These are phyloP conservation scores for Cladosporium sp. DNA, from an alignment of 2,329 filamentous ascomycete genomes.

Conservation along the genomic window DNA sequence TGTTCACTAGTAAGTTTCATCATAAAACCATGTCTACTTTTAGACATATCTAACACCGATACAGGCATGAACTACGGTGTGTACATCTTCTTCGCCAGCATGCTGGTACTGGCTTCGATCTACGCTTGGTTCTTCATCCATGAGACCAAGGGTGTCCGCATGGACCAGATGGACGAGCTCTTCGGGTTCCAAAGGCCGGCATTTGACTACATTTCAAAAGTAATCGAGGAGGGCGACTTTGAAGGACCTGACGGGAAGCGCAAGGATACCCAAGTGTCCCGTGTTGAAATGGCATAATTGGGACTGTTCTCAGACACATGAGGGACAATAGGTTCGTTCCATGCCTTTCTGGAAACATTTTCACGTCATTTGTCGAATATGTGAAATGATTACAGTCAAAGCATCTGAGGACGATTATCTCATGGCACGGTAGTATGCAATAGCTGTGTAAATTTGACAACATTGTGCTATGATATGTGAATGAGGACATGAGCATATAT, in stretches of 20 bases:
- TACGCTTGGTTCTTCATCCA: slow-evolving; percentile 40
- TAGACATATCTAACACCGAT: neutral
- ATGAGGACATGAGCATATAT: no score
- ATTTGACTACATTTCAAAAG: slow-evolving; percentile 10
- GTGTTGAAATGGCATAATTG: neutral
- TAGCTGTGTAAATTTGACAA: no score
- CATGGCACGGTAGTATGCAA: no score
- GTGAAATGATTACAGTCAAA: no score
- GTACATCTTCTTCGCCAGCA: slow-evolving; percentile 40
- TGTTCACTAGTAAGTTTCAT: slow-evolving; percentile 29
- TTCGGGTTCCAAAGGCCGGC: slow-evolving; percentile 30
- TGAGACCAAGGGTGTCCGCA: slow-evolving; percentile 36
- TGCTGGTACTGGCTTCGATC: slow-evolving; percentile 33
- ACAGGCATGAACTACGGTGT: slow-evolving; percentile 34
- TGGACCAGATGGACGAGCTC: slow-evolving; percentile 37
- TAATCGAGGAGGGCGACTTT: slow-evolving; percentile 5
- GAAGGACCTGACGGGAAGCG: neutral
- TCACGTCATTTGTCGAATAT: no score
- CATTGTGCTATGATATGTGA: no score
- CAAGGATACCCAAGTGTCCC: neutral
- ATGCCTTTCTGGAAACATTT: no score
- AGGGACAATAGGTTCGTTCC: no score
- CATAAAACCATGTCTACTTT: neutral
- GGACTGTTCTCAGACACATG: no score
- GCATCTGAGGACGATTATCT: no score